Conservation (phyloP, 768 basidiomycete species). For the Boletellus sp. region DNA sequence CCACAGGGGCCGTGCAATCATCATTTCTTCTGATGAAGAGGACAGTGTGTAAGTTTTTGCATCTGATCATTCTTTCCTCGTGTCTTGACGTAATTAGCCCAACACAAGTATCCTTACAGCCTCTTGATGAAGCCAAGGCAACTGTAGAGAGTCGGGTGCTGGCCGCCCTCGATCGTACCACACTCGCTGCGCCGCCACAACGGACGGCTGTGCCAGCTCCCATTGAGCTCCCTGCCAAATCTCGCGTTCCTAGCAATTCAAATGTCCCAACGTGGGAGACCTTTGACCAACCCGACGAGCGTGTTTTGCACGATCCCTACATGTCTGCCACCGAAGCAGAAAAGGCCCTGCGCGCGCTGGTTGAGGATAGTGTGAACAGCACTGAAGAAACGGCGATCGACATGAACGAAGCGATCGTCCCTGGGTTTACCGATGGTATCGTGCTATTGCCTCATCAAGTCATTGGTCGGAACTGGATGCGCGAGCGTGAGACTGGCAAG, state of each 20-base stretch:
- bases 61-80: not conserved
- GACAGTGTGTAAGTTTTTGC: conserved; percentile 8
- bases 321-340: conserved; percentile 60
- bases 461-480: conserved; percentile 85
- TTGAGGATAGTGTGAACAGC: conserved; percentile 57
- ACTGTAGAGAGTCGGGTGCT: conserved; percentile 15
- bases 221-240: conserved; percentile 24
- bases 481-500: conserved; percentile 73
- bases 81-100: conserved; percentile 10
- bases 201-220: conserved; percentile 31
- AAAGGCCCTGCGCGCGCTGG: conserved; percentile 71
- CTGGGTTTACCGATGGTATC: conserved; percentile 71
- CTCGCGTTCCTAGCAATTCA: conserved; percentile 14
- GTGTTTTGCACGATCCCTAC: conserved; percentile 26
- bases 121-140: not conserved
- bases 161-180: conserved; percentile 25
- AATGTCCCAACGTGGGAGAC: conserved; percentile 26
- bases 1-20: conserved; percentile 11
- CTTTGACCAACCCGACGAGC: conserved; percentile 28
- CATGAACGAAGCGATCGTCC: conserved; percentile 64
- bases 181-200: conserved; percentile 8
- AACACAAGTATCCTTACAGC: not conserved
- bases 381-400: conserved; percentile 50
- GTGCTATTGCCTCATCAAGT: conserved; percentile 84
- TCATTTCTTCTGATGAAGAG: conserved; percentile 35